Evolutionary conservation across 2,329 filamentous ascomycete genomes (phyloP).

Genomic region (Penicillium sp.): DNA sequence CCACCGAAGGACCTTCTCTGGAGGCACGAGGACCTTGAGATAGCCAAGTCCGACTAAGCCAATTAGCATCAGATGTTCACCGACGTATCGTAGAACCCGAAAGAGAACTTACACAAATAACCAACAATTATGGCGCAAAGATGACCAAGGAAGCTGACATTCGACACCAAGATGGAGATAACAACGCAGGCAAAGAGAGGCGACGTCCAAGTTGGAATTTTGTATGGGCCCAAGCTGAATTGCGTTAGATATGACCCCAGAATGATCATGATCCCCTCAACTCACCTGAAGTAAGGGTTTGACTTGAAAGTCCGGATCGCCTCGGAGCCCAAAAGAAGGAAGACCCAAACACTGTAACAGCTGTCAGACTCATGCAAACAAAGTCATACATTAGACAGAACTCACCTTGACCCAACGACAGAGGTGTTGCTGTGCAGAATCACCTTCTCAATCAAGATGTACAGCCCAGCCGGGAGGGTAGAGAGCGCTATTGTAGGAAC

Average conservation of each 20-base stretch:
- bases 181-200: constrained; percentile 77
- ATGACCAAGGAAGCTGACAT: constrained; percentile 83
- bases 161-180: constrained; percentile 74
- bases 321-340: constrained; percentile 81
- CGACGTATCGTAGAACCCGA: not conserved
- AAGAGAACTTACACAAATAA: constrained; percentile 70
- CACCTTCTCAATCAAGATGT: constrained; percentile 75
- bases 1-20: constrained; percentile 84
- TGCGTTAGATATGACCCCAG: constrained; percentile 19
- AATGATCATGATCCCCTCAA: not conserved
- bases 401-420: constrained; percentile 80
- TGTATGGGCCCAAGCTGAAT: constrained; percentile 57
- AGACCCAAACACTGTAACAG: constrained; percentile 79
- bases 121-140: constrained; percentile 80
- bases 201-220: constrained; percentile 90
- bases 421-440: constrained; percentile 71
- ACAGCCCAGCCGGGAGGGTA: constrained; percentile 78
- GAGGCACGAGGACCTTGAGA: constrained; percentile 84
- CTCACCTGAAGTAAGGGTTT: constrained; percentile 72
- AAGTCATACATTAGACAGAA: not conserved
- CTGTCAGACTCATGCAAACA: constrained; percentile 15
- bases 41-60: constrained; percentile 76
- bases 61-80: constrained; percentile 8
- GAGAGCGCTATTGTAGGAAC: constrained; percentile 62
- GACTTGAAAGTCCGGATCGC: constrained; percentile 80